These are phyloP conservation scores for Candida wancherniae DNA, from an alignment of 805 yeast species.

Conservation along the genomic window DNA sequence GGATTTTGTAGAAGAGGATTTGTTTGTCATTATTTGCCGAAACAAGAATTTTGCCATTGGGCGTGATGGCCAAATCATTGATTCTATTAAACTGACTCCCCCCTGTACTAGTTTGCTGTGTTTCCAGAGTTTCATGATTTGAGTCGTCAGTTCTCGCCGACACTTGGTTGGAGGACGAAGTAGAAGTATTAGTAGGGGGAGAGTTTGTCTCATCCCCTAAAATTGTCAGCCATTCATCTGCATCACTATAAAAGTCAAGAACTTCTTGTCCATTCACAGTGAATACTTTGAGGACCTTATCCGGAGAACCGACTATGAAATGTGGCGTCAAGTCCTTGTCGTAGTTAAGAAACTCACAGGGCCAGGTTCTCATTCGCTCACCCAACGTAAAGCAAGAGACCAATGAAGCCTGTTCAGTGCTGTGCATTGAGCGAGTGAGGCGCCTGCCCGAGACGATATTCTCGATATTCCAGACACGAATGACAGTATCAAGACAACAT, in stretches of 20 bases:
- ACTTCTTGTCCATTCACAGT: slow-evolving; percentile 36
- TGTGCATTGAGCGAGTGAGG: slow-evolving; percentile 25
- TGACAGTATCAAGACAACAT: slow-evolving; percentile 66
- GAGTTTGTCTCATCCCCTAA: slow-evolving; percentile 12
- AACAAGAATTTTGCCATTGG: slow-evolving; percentile 57
- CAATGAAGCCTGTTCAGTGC: slow-evolving; percentile 13
- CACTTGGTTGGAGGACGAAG: slow-evolving; percentile 4
- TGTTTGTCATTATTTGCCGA: slow-evolving; percentile 61
- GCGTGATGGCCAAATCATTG: slow-evolving; percentile 63
- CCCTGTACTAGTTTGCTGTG: background rate
- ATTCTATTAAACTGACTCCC: slow-evolving; percentile 41
- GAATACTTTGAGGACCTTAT: slow-evolving; percentile 46
- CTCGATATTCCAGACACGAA: slow-evolving; percentile 63
- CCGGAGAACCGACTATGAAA: slow-evolving; percentile 75
- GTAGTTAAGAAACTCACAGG: slow-evolving; percentile 65
- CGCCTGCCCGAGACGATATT: slow-evolving; percentile 22
- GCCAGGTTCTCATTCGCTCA: slow-evolving; percentile 35
- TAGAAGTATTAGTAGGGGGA: background rate
- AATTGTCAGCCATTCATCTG: slow-evolving; percentile 22
- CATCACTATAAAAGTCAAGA: slow-evolving; percentile 39
- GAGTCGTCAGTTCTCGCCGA: slow-evolving; percentile 1
- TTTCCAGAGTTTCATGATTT: slow-evolving; percentile 3
- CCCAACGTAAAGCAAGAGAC: slow-evolving; percentile 37
- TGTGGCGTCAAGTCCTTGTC: slow-evolving; percentile 25
- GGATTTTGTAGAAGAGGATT: slow-evolving; percentile 56